These are phyloP conservation scores for Cryptosporidium meleagridis DNA, from an alignment of 169 alveolate genomes.

Conservation along the genomic window DNA sequence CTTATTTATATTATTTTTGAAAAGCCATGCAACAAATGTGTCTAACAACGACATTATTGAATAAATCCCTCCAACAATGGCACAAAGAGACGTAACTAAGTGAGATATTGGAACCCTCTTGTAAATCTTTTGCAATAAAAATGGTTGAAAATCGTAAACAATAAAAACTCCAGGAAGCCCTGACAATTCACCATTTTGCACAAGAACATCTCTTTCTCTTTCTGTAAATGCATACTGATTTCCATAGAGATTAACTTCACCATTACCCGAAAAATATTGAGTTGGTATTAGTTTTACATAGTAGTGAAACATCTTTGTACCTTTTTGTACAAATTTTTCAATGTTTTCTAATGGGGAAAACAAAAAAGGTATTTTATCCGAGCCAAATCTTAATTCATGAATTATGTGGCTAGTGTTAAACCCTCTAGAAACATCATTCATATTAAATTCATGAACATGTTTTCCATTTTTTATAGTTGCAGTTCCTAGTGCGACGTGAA, in stretches of 20 bases:
- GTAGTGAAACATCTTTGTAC: constrained; percentile 73
- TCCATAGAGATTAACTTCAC: constrained; percentile 4
- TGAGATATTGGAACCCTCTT: constrained; percentile 47
- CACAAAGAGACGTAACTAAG: constrained; percentile 60
- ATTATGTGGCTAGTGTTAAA: constrained; percentile 73
- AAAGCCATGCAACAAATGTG: constrained; percentile 19
- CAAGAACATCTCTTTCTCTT: constrained; percentile 66
- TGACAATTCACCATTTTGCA: constrained; percentile 59
- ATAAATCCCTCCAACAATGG: constrained; percentile 75
- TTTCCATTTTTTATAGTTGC: constrained; percentile 72
- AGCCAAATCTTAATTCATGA: constrained; percentile 67
- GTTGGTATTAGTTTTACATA: constrained; percentile 71
- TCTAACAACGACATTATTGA: constrained; percentile 63
- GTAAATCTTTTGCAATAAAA: constrained; percentile 26
- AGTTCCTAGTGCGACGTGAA: constrained; percentile 75
- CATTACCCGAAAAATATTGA: not conserved
- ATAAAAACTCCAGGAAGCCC: constrained; percentile 76
- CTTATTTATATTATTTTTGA: constrained; percentile 2
- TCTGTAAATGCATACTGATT: constrained; percentile 65
- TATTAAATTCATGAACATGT: constrained; percentile 76
- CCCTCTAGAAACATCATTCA: constrained; percentile 72
- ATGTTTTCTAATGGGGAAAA: constrained; percentile 67
- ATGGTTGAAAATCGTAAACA: constrained; percentile 74
- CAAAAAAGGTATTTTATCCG: constrained; percentile 34
- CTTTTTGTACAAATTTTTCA: constrained; percentile 26